These are phyloP conservation scores for Raffaelea arxii DNA, from an alignment of 2,329 filamentous ascomycete species.

Conservation along the genomic window DNA sequence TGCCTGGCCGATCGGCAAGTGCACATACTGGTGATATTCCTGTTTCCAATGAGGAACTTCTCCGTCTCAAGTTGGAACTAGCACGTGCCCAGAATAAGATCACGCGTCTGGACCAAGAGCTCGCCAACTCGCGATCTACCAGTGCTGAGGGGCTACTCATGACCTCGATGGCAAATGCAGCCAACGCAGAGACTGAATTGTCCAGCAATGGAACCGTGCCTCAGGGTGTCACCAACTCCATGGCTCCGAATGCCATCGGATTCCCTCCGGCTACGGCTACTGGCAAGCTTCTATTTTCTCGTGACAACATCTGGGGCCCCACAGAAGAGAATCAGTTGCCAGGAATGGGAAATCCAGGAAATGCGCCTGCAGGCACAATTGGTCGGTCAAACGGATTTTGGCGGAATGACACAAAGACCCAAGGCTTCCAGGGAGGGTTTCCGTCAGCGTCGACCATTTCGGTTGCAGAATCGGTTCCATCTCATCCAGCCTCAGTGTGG, in stretches of 20 bases:
- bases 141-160: slow-evolving; percentile 52
- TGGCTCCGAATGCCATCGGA: too few relatives aligned
- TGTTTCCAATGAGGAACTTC: slow-evolving; percentile 45
- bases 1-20: slow-evolving; percentile 44
- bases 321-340: slow-evolving; percentile 46
- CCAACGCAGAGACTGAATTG: too few relatives aligned
- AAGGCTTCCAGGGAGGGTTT: slow-evolving; percentile 22
- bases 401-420: slow-evolving; percentile 27
- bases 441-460: slow-evolving; percentile 17
- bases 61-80: slow-evolving; percentile 61
- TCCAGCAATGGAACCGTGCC: too few relatives aligned
- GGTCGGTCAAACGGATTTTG: slow-evolving; percentile 9
- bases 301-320: slow-evolving; percentile 41
- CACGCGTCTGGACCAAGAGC: slow-evolving; percentile 60
- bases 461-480: slow-evolving; percentile 19
- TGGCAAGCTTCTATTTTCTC: slow-evolving; percentile 26
- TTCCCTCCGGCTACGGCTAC: slow-evolving; percentile 17
- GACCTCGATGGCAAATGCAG: too few relatives aligned
- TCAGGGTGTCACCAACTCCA: too few relatives aligned
- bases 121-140: slow-evolving; percentile 50
- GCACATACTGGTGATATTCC: slow-evolving; percentile 33
- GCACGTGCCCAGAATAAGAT: slow-evolving; percentile 62
- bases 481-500: slow-evolving; percentile 35
- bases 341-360: slow-evolving; percentile 49
- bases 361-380: slow-evolving; percentile 31